These are phyloP conservation scores for Melampsora larici-populina DNA, from an alignment of 1,284 basidiomycete species.

Conservation along the genomic window DNA sequence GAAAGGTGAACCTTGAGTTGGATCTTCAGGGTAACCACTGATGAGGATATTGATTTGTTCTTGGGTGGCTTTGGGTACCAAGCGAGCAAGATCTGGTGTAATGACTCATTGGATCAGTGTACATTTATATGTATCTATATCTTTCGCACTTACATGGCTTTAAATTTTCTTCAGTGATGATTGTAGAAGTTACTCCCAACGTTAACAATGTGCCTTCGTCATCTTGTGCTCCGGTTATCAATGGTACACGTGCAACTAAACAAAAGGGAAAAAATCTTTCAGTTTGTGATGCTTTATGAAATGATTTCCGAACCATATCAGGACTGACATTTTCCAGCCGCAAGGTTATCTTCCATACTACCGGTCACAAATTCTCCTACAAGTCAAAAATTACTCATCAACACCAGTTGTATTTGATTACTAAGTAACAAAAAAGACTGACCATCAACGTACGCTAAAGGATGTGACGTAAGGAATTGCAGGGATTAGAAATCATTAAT, in stretches of 20 bases:
- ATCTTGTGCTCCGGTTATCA: constrained; percentile 11
- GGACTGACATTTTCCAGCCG: constrained; percentile 34
- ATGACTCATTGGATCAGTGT: too few relatives aligned
- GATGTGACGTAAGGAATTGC: too few relatives aligned
- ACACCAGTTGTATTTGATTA: not conserved
- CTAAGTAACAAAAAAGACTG: not conserved
- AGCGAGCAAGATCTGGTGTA: constrained; percentile 27
- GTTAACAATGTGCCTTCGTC: constrained; percentile 39
- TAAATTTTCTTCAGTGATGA: constrained; percentile 24
- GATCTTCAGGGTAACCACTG: constrained; percentile 18
- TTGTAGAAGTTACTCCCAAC: constrained; percentile 6
- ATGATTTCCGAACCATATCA: too few relatives aligned
- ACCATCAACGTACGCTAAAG: constrained; percentile 16
- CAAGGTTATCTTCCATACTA: constrained; percentile 12
- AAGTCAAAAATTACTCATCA: not conserved
- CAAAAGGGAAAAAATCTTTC: not conserved
- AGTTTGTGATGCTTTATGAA: too few relatives aligned
- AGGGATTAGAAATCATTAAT: too few relatives aligned
- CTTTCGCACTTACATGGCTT: constrained; percentile 24
- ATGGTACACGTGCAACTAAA: constrained; percentile 29
- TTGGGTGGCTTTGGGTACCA: not conserved
- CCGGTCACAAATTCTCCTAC: constrained; percentile 19
- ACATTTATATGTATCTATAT: too few relatives aligned
- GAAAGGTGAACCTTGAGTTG: constrained; percentile 2
- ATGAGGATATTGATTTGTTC: constrained; percentile 1